Percentiles rank a stretch among this genome's conserved stretches.
These are phyloP conservation scores for Saturnispora zaruensis DNA, from an alignment of 805 yeast species.

Conservation along the genomic window DNA sequence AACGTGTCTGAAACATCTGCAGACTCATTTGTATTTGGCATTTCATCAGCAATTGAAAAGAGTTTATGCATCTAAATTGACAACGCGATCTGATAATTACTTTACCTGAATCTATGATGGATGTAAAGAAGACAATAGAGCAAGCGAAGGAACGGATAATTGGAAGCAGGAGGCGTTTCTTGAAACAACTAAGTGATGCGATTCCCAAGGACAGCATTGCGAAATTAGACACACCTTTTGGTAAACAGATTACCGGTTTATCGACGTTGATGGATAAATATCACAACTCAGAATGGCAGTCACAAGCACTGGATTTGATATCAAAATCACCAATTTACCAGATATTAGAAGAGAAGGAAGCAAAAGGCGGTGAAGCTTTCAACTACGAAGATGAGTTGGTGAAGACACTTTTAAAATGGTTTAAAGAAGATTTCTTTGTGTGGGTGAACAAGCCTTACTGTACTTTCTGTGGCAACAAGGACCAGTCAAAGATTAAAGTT, in stretches of 20 bases:
- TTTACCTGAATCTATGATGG: not conserved
- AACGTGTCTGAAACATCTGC: not conserved
- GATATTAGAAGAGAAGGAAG: slow-evolving; percentile 28
- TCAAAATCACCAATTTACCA: slow-evolving; percentile 58
- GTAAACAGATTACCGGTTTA: slow-evolving; percentile 1
- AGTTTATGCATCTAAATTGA: not conserved
- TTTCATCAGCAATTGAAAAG: not conserved
- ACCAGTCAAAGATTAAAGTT: slow-evolving; percentile 31
- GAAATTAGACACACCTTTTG: not conserved
- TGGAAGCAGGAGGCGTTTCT: not conserved
- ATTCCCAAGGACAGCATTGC: not conserved
- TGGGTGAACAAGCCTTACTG: slow-evolving; percentile 79
- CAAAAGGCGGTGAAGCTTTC: slow-evolving; percentile 14
- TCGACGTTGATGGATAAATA: slow-evolving; percentile 2
- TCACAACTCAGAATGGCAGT: slow-evolving; percentile 25
- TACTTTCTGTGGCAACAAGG: slow-evolving; percentile 36
- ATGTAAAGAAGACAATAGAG: not conserved
- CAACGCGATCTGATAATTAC: not conserved
- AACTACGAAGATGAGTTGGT: slow-evolving; percentile 52
- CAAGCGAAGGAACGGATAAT: not conserved
- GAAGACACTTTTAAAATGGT: slow-evolving; percentile 53
- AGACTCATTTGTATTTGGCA: not conserved
- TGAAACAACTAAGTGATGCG: not conserved
- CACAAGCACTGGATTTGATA: slow-evolving; percentile 52
- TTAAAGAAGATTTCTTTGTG: slow-evolving; percentile 66